Conservation (phyloP, 768 basidiomycete genomes). For the Termitomyces bulborhizus region DNA sequence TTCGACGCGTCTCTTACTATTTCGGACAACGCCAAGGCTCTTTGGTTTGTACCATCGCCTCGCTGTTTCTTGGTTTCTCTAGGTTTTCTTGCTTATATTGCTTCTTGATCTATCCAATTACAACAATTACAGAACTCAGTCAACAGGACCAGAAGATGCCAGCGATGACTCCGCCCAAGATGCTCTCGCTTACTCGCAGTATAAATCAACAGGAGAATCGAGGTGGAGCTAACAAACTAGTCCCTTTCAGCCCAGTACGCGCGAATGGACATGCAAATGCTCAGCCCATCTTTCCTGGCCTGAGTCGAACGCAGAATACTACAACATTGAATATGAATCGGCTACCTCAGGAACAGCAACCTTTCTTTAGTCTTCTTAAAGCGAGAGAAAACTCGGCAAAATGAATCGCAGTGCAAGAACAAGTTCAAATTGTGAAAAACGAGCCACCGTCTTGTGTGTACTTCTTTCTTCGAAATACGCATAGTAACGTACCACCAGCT, state of each 20-base stretch:
- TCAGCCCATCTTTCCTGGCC: slow-evolving; percentile 9
- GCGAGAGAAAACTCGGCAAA: not conserved
- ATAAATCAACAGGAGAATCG: slow-evolving; percentile 13
- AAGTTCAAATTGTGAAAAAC: not conserved
- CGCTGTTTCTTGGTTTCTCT: not conserved
- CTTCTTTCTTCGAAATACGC: not conserved
- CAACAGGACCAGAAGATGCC: not conserved
- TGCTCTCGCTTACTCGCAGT: slow-evolving; percentile 11
- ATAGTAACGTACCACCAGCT: not conserved
- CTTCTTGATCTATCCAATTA: not conserved
- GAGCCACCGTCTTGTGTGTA: not conserved
- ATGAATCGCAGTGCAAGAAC: not conserved
- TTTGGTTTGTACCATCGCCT: not conserved
- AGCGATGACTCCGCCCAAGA: not conserved
- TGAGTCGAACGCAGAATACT: slow-evolving; percentile 7
- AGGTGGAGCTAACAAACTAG: not conserved
- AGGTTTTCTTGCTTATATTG: not conserved
- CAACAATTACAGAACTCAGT: not conserved
- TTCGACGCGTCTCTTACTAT: no score
- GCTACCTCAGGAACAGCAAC: not conserved
- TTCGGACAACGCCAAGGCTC: no score
- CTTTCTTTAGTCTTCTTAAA: slow-evolving; percentile 7
- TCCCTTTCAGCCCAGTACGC: not conserved
- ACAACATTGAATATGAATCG: not conserved
- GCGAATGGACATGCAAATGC: not conserved